phyloP scores from a whole-genome alignment of 495 filamentous ascomycete species.

The Neurospora sp. region DNA sequence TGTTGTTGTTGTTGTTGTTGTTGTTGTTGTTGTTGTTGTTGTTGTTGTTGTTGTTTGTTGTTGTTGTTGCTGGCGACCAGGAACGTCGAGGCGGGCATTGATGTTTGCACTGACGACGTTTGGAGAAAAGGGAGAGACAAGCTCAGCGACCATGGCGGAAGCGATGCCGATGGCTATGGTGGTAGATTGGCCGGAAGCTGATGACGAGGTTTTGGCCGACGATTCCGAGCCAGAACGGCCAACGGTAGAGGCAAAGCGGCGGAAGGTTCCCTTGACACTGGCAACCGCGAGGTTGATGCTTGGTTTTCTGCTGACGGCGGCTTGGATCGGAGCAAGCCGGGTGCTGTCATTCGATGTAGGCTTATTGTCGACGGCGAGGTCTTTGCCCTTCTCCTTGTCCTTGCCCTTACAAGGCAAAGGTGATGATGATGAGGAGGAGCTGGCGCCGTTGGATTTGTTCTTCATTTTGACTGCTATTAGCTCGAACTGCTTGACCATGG shows the following conservation, averaged over 20 bases:
- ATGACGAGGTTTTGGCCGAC: constrained; percentile 1
- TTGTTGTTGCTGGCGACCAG: background rate
- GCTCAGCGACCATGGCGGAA: constrained; percentile 17
- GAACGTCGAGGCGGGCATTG: background rate
- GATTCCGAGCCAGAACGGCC: constrained; percentile 5
- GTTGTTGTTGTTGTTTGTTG: background rate
- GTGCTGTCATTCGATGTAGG: background rate
- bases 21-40: background rate
- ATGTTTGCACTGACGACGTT: constrained; percentile 3
- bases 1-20: background rate
- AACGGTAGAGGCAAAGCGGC: constrained; percentile 23
- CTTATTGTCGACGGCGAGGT: background rate
- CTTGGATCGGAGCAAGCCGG: background rate
- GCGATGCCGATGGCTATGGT: constrained; percentile 16
- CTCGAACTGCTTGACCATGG: constrained; percentile 39
- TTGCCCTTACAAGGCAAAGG: background rate
- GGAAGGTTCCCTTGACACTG: constrained; percentile 12
- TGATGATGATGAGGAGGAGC: background rate
- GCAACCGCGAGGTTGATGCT: constrained; percentile 17
- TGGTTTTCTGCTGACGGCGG: constrained; percentile 12
- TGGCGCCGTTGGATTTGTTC: constrained; percentile 1
- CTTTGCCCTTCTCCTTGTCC: constrained; percentile 11
- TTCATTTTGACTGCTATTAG: constrained; percentile 33
- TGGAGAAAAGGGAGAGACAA: constrained; percentile 13
- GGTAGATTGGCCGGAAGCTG: background rate